Evolutionary conservation across 345 rosid species (phyloP).

Genomic region (Streptanthus diversifolius): DNA sequence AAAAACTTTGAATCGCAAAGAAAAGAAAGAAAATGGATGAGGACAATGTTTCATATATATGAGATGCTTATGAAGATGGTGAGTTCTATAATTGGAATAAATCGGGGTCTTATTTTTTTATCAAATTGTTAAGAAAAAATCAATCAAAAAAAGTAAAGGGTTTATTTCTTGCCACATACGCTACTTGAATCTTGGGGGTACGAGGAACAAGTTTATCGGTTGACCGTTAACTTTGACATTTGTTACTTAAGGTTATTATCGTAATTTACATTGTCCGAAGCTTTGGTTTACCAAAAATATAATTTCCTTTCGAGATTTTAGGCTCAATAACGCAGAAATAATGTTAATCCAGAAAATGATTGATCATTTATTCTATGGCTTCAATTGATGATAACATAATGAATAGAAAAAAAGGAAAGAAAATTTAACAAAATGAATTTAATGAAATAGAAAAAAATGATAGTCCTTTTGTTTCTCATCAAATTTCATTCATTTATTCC

Average conservation of each 20-base stretch:
- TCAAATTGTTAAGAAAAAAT: background rate
- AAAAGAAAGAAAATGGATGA: background rate
- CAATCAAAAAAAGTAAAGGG: conserved; percentile 17
- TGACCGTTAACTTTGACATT: conserved; percentile 13
- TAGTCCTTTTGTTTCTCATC: too few relatives aligned
- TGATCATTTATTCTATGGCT: too few relatives aligned
- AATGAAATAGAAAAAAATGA: too few relatives aligned
- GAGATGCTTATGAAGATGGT: conserved; percentile 18
- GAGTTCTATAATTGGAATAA: conserved; percentile 30
- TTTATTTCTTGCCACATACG: conserved; percentile 52
- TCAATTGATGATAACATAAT: too few relatives aligned
- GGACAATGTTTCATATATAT: background rate
- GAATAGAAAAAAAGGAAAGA: too few relatives aligned
- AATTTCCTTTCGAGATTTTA: too few relatives aligned
- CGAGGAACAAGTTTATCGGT: conserved; percentile 35
- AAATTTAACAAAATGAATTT: too few relatives aligned
- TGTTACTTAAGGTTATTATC: background rate
- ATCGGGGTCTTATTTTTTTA: background rate
- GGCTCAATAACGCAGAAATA: too few relatives aligned
- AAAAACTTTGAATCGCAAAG: conserved; percentile 14
- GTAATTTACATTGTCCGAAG: background rate
- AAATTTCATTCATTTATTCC: too few relatives aligned
- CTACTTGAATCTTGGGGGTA: conserved; percentile 27
- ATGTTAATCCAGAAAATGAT: too few relatives aligned
- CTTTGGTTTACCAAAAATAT: background rate